These are phyloP conservation scores for Pistacia atlantica DNA, from an alignment of 345 rosid genomes.

Conservation along the genomic window DNA sequence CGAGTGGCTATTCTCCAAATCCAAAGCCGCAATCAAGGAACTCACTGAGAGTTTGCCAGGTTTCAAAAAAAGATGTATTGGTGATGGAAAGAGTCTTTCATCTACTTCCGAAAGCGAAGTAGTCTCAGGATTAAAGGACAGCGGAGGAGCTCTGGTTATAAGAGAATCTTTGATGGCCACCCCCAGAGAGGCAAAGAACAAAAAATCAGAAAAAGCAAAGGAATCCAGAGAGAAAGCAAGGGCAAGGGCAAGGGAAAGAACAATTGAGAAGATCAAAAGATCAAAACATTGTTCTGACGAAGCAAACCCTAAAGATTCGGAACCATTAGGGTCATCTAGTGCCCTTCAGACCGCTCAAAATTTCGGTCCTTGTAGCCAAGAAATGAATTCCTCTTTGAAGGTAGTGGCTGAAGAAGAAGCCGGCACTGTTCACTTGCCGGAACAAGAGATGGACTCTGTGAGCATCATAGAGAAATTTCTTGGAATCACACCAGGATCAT, in stretches of 20 bases:
- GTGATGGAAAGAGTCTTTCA: slow-evolving; percentile 20
- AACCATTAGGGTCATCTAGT: slow-evolving; percentile 21
- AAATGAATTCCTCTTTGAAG: slow-evolving; percentile 16
- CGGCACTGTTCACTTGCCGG: slow-evolving; percentile 22
- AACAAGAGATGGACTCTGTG: slow-evolving; percentile 42
- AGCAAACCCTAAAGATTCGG: slow-evolving; percentile 39
- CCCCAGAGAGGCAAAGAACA: slow-evolving; percentile 18
- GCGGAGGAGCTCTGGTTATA: slow-evolving; percentile 14
- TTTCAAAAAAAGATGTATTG: slow-evolving; percentile 23
- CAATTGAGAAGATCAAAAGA: slow-evolving; percentile 51
- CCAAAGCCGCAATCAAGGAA: slow-evolving; percentile 68
- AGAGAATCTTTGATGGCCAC: slow-evolving; percentile 17
- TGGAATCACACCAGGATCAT: slow-evolving; percentile 31
- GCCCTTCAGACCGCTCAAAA: slow-evolving; percentile 26
- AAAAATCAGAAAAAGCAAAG: slow-evolving; percentile 28
- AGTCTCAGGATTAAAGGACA: slow-evolving; percentile 34
- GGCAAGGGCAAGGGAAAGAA: slow-evolving; percentile 75
- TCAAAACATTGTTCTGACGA: slow-evolving; percentile 26
- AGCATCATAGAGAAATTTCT: slow-evolving; percentile 59
- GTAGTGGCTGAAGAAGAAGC: slow-evolving; percentile 25
- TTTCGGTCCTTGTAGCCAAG: slow-evolving; percentile 21
- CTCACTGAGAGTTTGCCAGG: slow-evolving; percentile 37
- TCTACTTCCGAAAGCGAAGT: slow-evolving; percentile 48
- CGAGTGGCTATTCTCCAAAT: slow-evolving; percentile 79
- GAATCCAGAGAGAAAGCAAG: slow-evolving; percentile 64